Conservation (phyloP, 768 basidiomycete genomes). For the Rossbeevera mucosa region DNA sequence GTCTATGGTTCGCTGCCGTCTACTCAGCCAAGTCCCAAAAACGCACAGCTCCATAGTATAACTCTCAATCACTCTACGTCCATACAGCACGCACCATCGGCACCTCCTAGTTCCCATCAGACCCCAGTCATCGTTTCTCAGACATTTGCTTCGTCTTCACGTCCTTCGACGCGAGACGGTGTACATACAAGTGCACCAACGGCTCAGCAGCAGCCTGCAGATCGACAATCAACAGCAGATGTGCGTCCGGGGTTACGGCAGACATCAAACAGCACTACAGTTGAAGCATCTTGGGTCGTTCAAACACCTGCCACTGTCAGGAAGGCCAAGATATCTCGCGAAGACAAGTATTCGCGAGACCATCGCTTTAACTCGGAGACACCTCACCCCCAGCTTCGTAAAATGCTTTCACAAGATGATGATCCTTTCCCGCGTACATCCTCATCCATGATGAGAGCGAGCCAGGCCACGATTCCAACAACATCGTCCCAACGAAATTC, state of each 20-base stretch:
- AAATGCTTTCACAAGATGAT: conserved; percentile 31
- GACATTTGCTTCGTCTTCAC: conserved; percentile 20
- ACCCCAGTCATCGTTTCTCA: conserved; percentile 23
- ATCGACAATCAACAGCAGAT: conserved; percentile 11
- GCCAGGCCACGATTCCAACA: conserved; percentile 19
- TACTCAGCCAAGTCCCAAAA: conserved; percentile 24
- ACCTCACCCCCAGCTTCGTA: conserved; percentile 26
- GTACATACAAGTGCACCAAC: conserved; percentile 5
- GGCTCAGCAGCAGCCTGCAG: conserved; percentile 8
- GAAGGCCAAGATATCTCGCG: conserved; percentile 16
- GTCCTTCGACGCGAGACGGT: conserved; percentile 25
- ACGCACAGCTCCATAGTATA: conserved; percentile 14
- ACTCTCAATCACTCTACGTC: conserved; percentile 7
- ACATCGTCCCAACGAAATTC: conserved; percentile 26
- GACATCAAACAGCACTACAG: conserved; percentile 17
- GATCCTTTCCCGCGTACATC: conserved; percentile 21
- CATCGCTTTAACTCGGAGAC: conserved; percentile 18
- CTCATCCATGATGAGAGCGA: conserved; percentile 28
- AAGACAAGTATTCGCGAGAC: conserved; percentile 29
- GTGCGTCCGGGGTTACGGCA: conserved; percentile 10
- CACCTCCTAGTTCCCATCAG: conserved; percentile 13
- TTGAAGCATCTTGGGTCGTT: conserved; percentile 32
- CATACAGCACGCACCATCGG: conserved; percentile 19
- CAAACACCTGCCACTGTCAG: conserved; percentile 26
- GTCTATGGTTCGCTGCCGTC: conserved; percentile 10